Evolutionary conservation across 1,284 basidiomycete species (phyloP).

Genomic region (Pyrrhoderma lamaoense): DNA sequence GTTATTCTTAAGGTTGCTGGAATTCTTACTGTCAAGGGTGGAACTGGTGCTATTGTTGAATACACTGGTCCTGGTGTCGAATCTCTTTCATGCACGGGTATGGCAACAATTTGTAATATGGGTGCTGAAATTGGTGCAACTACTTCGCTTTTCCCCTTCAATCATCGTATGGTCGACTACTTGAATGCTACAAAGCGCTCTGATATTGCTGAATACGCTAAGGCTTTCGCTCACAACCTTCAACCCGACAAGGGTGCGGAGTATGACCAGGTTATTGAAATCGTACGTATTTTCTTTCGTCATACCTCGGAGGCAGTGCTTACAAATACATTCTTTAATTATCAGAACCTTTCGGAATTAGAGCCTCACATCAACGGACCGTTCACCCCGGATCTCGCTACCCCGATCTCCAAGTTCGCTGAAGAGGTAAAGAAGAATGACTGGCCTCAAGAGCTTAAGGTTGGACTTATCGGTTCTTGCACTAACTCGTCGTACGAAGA

Average conservation of each 20-base stretch:
- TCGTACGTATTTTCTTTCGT: conserved; percentile 44
- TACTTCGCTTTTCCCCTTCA: conserved; percentile 98
- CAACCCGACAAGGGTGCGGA: conserved; percentile 84
- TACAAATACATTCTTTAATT: conserved; percentile 4
- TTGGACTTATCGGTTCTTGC: conserved; percentile 97
- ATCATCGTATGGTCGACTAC: conserved; percentile 90
- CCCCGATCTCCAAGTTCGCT: conserved; percentile 94
- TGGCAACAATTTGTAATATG: conserved; percentile 99
- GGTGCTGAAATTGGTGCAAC: conserved; percentile 99
- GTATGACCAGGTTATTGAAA: conserved; percentile 93
- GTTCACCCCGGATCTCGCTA: conserved; percentile 94
- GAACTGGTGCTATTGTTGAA: conserved; percentile 95
- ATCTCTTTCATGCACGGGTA: conserved; percentile 95
- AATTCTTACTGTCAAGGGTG: conserved; percentile 96
- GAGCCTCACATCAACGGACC: conserved; percentile 99
- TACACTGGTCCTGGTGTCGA: conserved; percentile 93
- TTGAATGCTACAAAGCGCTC: conserved; percentile 88
- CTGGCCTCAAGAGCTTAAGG: conserved; percentile 97
- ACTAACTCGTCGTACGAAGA: conserved; percentile 99
- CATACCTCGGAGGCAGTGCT: not conserved
- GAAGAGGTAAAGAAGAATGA: conserved; percentile 89
- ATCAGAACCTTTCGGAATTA: conserved; percentile 86
- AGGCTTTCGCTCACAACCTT: conserved; percentile 88
- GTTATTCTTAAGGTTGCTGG: conserved; percentile 97
- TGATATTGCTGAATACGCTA: conserved; percentile 86